phyloP scores from a whole-genome alignment of 2,329 filamentous ascomycete species.

The Dothistroma septosporum region DNA sequence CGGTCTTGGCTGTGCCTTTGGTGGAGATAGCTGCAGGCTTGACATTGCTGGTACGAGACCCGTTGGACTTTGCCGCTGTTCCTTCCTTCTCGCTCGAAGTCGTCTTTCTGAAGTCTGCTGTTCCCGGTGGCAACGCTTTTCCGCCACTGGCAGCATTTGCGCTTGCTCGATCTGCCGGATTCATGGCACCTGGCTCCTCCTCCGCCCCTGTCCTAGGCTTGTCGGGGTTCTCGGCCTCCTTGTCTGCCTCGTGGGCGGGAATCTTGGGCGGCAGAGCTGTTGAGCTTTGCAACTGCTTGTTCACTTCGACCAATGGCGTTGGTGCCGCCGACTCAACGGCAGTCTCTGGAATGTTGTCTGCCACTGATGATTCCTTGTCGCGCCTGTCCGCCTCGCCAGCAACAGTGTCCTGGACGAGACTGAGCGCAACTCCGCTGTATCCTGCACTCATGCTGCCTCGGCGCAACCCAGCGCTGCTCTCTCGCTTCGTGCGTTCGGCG shows the following conservation, averaged over 20 bases:
- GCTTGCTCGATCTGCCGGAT: constrained; percentile 39
- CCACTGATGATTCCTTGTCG: constrained; percentile 34
- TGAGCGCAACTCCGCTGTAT: constrained; percentile 31
- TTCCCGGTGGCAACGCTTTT: constrained; percentile 35
- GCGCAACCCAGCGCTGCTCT: constrained; percentile 24
- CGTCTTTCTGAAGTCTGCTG: constrained; percentile 30
- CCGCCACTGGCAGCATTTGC: constrained; percentile 38
- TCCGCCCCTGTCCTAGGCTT: constrained; percentile 42
- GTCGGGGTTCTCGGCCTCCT: constrained; percentile 41
- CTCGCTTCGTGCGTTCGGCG: constrained; percentile 18
- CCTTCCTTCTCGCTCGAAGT: not conserved
- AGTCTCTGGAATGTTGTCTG: constrained; percentile 41
- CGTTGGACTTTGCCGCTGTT: constrained; percentile 14
- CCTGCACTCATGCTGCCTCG: constrained; percentile 41
- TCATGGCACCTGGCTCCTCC: constrained; percentile 39
- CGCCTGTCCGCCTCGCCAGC: constrained; percentile 40
- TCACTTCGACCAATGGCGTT: constrained; percentile 30
- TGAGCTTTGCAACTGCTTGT: constrained; percentile 15
- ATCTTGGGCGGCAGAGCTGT: not conserved
- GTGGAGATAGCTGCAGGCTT: constrained; percentile 19
- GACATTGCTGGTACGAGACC: constrained; percentile 13
- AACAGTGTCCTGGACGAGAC: constrained; percentile 40
- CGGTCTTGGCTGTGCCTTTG: constrained; percentile 13
- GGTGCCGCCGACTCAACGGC: constrained; percentile 39
- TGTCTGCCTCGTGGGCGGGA: constrained; percentile 12